Base-by-base conservation (phyloP, 1,139 yeast genomes). In the Candida sanyaensis region DNA sequence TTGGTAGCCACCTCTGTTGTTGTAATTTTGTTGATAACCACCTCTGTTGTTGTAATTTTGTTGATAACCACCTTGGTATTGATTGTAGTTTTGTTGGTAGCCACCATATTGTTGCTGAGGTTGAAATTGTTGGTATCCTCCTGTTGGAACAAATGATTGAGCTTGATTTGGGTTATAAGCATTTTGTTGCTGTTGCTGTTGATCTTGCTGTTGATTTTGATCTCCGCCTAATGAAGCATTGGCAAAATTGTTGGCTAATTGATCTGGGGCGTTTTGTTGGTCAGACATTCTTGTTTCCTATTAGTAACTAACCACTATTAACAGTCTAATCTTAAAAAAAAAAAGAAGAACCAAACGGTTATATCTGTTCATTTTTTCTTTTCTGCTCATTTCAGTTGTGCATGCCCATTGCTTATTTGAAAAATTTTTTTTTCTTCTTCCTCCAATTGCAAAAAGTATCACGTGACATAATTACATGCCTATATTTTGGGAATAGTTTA, bases 201-300 rank as follows among this genome's bases (percentile, higher is more conserved):
- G 21, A 3, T 17, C 21, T 17, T 17, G 60, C 30, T 50, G 54
- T 32, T 50, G 51, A 42, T 54, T 60, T 39, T 51, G 57, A 33
- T 52, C 55, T 41, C 59, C 64, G 34, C 63, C 67, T 51, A 75
- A 54, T 42, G 76, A 69, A 54, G 80, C 65, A 56, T 81, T 77
- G 54, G 78, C 80, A 59, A 84, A 68, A 60, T 80, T 81, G 55
- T 80, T 75, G 46, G 81, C 68, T 71, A 84, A 69, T 50, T 82
- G 74, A 57, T 83, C 83, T 53, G 75, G 74, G 57, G 69, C 75
- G 62, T 69, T 68, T 48, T 64, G 65, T 52, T 71, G 70, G 50
- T 76, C 80, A 46, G 84, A 75, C 84, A 80, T 78, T 38, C 9
- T 31, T 27, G 9, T 37, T 29, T 30, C 33, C 33, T 30, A 8